Conservation (phyloP, 202 grass and related monocot species). For the Panicum hallii region DNA sequence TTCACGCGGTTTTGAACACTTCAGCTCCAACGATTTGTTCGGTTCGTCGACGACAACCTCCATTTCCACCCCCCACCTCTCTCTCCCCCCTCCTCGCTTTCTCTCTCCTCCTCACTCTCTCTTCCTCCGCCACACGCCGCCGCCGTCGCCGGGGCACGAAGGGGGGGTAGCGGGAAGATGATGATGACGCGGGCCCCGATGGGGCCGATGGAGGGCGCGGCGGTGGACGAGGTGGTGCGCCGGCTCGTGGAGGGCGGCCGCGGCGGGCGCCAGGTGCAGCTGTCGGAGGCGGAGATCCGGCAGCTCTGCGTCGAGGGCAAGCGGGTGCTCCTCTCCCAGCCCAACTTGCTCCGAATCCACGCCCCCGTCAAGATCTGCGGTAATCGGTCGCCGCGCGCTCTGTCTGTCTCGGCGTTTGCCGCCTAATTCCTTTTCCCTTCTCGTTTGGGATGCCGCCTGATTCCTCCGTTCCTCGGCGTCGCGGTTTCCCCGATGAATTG, state of each 20-base stretch:
- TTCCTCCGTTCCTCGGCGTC: background rate
- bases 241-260: slow-evolving; percentile 61
- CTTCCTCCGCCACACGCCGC: slow-evolving; percentile 6
- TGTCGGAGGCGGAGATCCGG: slow-evolving; percentile 80
- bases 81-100: background rate
- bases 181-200: slow-evolving; percentile 67
- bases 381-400: slow-evolving; percentile 2
- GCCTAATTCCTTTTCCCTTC: background rate
- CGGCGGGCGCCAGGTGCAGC: slow-evolving; percentile 65
- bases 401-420: background rate
- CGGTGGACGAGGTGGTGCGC: slow-evolving; percentile 64
- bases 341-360: slow-evolving; percentile 58
- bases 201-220: slow-evolving; percentile 60
- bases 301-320: slow-evolving; percentile 79
- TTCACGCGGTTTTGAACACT: slow-evolving; percentile 59
- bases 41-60: slow-evolving; percentile 28
- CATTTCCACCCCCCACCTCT: background rate
- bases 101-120: background rate
- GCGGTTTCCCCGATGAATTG: background rate
- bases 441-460: background rate
- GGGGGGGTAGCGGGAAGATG: slow-evolving; percentile 30
- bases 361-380: slow-evolving; percentile 81
- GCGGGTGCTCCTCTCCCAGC: slow-evolving; percentile 63
- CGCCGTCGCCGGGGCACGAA: background rate
- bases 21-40: slow-evolving; percentile 38